Conservation (phyloP, 768 basidiomycete genomes). For the Tricholomella constricta region DNA sequence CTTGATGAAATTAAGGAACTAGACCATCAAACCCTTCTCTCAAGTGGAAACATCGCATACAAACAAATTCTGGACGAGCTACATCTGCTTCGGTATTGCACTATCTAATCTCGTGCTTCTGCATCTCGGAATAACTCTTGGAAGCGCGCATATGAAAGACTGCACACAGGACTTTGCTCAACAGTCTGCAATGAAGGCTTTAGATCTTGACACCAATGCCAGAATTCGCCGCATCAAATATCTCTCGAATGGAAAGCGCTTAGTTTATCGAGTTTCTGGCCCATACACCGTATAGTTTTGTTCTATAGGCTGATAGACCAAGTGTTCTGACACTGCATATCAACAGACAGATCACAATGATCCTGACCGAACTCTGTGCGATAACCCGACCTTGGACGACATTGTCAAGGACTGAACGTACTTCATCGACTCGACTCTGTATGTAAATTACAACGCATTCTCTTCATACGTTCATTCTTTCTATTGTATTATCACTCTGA, state of each 20-base stretch:
- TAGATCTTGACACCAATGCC: neutral
- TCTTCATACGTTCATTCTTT: too few relatives aligned
- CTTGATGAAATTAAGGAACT: constrained; percentile 6
- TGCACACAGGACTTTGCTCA: too few relatives aligned
- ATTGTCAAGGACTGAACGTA: too few relatives aligned
- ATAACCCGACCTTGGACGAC: neutral
- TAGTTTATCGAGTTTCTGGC: neutral
- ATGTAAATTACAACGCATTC: too few relatives aligned
- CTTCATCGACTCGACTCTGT: too few relatives aligned
- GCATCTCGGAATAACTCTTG: too few relatives aligned
- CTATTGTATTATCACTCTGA: too few relatives aligned
- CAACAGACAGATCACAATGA: neutral
- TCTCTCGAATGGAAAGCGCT: neutral
- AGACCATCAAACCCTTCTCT: constrained; percentile 16
- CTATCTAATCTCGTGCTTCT: neutral
- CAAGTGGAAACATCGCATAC: neutral
- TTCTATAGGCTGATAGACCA: neutral
- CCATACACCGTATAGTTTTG: neutral
- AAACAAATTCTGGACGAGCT: neutral
- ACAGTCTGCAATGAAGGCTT: neutral
- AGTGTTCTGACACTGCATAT: neutral
- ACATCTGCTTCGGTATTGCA: neutral
- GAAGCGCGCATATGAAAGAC: too few relatives aligned
- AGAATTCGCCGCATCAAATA: neutral
- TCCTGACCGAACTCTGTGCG: neutral